Base-by-base conservation (phyloP, 2,329 filamentous ascomycete species). In the Fusarium sp. region DNA sequence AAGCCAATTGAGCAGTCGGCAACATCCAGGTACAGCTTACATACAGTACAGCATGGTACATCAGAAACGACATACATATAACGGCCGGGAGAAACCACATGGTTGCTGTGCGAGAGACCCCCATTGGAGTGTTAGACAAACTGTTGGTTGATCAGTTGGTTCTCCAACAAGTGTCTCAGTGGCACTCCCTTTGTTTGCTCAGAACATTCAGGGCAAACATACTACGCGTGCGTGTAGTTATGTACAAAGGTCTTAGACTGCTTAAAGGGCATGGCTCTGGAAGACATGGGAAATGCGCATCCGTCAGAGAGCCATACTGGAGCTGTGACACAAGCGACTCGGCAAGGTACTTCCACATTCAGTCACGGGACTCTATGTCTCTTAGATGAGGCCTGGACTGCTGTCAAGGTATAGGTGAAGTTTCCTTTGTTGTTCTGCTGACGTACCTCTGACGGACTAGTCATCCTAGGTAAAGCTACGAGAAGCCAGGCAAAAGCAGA, bases 261-360 rank as follows among this genome's bases (percentile, higher is more conserved):
- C 20, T 22, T 22, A 14, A n/a, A 30, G 24, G 34, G 24, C 29
- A 47, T 30, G 27, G 34, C 34, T 15, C 46, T 11, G 32, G 11
- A 32, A 15, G 24, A 59, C 27, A 34, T 18, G n/a, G 43, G 29
- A 38, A 22, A 29, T 44, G 27, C 40, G 46, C 40, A 56, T 25
- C 51, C 27, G 20, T 30, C 22, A 47, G 30, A 50, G 27, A 27
- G 40, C 27, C 51, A 57, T 20, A 40, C 14, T 32, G 16, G 44
- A 20, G 12, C n/a, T 42, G 68, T 66, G 25, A 27, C 45, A 66
- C 64, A 49, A 55, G 29, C 53, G 49, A 34, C 29, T 30, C 56
- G 53, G 64, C 49, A 66, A 72, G 25, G 57, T 49, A 65, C 68
- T 50, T 69, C 38, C 15, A 32, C 40, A n/a, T 44, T 47, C 8